Conservation (phyloP, 148 eudicot genomes). For the Silene uniflora region DNA sequence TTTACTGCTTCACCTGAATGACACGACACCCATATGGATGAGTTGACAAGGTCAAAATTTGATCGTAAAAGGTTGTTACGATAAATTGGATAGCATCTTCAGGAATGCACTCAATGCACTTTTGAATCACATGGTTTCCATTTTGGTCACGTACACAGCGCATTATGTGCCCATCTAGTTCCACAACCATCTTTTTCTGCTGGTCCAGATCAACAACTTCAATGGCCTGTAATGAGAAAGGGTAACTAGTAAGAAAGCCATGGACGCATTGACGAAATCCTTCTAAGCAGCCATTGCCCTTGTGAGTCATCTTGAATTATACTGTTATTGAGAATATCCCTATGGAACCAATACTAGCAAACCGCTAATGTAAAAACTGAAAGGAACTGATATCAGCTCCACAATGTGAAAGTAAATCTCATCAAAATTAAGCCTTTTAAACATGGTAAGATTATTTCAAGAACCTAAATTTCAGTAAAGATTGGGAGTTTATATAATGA, state of each 20-base stretch:
- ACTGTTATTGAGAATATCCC: background rate
- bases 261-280: background rate
- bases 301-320: background rate
- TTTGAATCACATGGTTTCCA: slow-evolving; percentile 90
- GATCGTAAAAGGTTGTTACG: slow-evolving; percentile 68
- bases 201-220: slow-evolving; percentile 86
- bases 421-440: background rate
- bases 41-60: slow-evolving; percentile 72
- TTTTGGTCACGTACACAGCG: slow-evolving; percentile 95
- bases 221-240: slow-evolving; percentile 48
- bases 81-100: slow-evolving; percentile 67
- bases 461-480: background rate
- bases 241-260: background rate
- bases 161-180: slow-evolving; percentile 85
- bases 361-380: background rate
- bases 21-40: slow-evolving; percentile 99
- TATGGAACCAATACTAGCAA: background rate
- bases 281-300: background rate
- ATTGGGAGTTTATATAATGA: background rate
- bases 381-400: background rate
- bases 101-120: slow-evolving; percentile 90
- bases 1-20: slow-evolving; percentile 44
- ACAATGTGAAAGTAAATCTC: background rate
- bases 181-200: slow-evolving; percentile 70
- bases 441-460: background rate